These are phyloP conservation scores for Ogataea nitratoaversa DNA, from an alignment of 805 yeast genomes.

Conservation along the genomic window DNA sequence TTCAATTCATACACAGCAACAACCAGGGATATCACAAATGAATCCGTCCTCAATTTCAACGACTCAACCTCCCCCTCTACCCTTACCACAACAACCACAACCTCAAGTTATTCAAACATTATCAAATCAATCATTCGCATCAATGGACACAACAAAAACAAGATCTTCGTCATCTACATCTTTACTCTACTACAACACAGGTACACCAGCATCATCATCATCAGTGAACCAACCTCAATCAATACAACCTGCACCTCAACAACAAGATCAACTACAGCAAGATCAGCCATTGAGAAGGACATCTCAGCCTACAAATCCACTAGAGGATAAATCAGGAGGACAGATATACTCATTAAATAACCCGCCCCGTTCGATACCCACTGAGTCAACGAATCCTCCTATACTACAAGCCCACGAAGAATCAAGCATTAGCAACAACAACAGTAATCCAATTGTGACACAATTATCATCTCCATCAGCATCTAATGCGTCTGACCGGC, in stretches of 20 bases:
- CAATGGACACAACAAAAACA: constrained; percentile 19
- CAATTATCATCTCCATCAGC: constrained; percentile 1
- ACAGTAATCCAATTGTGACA: neutral
- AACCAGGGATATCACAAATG: neutral
- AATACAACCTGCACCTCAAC: neutral
- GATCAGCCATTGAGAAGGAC: constrained; percentile 7
- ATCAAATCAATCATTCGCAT: constrained; percentile 9
- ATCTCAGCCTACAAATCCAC: constrained; percentile 12
- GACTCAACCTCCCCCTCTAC: constrained; percentile 1
- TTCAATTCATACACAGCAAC: neutral
- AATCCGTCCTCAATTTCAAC: neutral
- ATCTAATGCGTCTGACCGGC: constrained; percentile 1
- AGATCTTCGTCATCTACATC: constrained; percentile 4
- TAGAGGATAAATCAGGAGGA: constrained; percentile 16
- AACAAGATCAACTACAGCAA: neutral
- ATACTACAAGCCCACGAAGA: constrained; percentile 2
- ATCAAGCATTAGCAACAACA: neutral
- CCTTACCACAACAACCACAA: constrained; percentile 4
- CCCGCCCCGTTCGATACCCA: constrained; percentile 28
- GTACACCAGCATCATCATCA: neutral
- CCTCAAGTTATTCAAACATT: constrained; percentile 7
- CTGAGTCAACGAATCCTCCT: constrained; percentile 7
- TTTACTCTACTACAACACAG: neutral
- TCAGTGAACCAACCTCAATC: neutral
- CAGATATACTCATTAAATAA: constrained; percentile 21